Evolutionary conservation across 257 asterid species (phyloP), one percentile per base, ranked within the genome.

Genomic region (Solanum piurae): DNA sequence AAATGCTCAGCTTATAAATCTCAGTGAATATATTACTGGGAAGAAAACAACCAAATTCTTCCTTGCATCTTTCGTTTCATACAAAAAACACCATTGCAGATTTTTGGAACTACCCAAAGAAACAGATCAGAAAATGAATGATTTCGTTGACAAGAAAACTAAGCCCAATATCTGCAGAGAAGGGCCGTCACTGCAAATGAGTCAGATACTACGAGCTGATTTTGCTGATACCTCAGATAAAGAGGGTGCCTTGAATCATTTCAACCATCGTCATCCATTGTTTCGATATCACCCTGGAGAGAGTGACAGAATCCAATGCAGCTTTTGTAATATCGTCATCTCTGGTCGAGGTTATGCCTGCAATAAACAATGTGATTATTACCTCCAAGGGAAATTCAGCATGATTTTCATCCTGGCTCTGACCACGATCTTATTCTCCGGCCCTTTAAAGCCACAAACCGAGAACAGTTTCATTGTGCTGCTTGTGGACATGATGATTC

Each of bases 211-310:
- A 37, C 4, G 52, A 36, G 5, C 5, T 74, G 5, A 5, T 74
- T 74, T 74, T 21, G 6, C 5, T 36, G 83, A 74, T 37, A 46
- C 49, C 31, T 73, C 18, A 9, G 83, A 74, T 9, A 14, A 14
- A 0, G 83, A 37, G 31, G 83, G 18, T n/a, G 23, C 18, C 60
- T 23, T 23, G 1, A 40, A 38, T 40, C 60, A 76, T 18, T 76
- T 76, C 83, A 75, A 49, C 21, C 83, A 75, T 38, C 58, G 33
- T 75, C 58, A 76, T 40, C 60, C 60, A 1, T 76, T 76, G 60
- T 5, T 10, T 2, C 36, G 7, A 12, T 12, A 1, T 0, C 36
- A n/a, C 34, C 2, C 4, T 38, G 1, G 34, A 13, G 8, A 40
- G 21, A 12, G 23, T 1, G 83, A 76, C 3, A 58, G 60, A 6